A percentile compares a stretch with the other conserved stretches of the same genome.
Evolutionary conservation across 2,329 filamentous ascomycete genomes (phyloP).

Genomic region (Hymenoscyphus linearis): DNA sequence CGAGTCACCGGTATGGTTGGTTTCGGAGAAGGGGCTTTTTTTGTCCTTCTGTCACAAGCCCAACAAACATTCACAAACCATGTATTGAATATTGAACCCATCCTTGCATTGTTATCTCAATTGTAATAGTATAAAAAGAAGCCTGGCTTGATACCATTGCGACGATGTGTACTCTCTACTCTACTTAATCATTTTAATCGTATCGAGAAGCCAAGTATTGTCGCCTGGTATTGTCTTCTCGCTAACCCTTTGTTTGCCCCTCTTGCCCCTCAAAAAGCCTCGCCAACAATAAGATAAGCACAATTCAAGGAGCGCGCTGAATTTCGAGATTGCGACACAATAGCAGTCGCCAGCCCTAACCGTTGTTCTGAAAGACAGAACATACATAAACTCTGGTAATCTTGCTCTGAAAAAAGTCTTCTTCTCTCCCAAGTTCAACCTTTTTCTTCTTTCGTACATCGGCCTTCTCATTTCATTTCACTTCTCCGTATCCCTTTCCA

Average conservation of each 20-base stretch:
- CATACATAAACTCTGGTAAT: background rate
- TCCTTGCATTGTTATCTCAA: no score
- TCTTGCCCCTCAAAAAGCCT: background rate
- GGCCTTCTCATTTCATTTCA: no score
- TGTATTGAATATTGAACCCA: no score
- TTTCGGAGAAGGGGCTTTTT: no score
- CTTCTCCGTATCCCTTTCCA: no score
- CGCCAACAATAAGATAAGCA: background rate
- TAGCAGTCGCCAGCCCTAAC: background rate
- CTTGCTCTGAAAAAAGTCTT: background rate
- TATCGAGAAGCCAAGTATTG: background rate
- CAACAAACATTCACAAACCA: no score
- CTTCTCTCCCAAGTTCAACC: background rate
- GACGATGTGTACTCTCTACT: no score
- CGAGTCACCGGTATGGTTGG: no score
- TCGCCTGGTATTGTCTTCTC: background rate
- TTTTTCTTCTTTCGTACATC: background rate
- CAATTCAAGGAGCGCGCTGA: background rate
- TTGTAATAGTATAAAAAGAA: no score
- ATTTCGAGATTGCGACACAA: background rate
- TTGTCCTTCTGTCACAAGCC: no score
- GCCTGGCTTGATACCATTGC: no score
- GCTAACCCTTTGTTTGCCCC: background rate
- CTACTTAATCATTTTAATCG: no score
- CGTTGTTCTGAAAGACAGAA: background rate